These are phyloP conservation scores for Trichoderma reesei DNA, from an alignment of 495 filamentous ascomycete genomes.

Conservation along the genomic window DNA sequence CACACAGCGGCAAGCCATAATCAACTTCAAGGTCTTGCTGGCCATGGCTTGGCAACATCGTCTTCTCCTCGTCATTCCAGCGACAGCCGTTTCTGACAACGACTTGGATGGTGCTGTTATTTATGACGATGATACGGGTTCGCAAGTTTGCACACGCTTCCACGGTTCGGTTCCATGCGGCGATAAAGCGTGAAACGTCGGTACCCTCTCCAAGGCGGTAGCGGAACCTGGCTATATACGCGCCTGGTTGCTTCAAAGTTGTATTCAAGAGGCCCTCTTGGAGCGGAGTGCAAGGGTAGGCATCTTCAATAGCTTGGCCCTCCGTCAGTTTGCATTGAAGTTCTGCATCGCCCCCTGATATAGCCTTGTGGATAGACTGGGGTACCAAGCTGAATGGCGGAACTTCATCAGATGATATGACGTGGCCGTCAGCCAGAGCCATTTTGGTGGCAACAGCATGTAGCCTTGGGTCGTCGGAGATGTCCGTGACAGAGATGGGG, in stretches of 20 bases:
- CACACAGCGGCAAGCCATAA: background rate
- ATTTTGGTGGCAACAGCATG: background rate
- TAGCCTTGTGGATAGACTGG: background rate
- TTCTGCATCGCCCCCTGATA: background rate
- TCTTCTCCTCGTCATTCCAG: background rate
- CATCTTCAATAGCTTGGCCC: background rate
- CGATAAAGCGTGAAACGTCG: conserved; percentile 33
- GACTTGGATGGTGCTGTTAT: conserved; percentile 15
- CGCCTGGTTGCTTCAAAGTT: conserved; percentile 27
- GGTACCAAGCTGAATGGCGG: background rate
- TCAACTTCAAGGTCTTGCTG: background rate
- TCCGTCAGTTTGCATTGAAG: background rate
- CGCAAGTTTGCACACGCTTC: conserved; percentile 52
- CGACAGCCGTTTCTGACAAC: conserved; percentile 14
- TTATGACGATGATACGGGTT: conserved; percentile 30
- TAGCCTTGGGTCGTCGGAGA: conserved; percentile 1
- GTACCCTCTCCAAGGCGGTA: conserved; percentile 31
- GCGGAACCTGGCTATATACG: conserved; percentile 33
- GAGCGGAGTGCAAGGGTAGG: conserved; percentile 42
- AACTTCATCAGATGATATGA: conserved; percentile 27
- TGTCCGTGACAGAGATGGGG: background rate
- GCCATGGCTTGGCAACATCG: too few species aligned
- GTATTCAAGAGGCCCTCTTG: conserved; percentile 44
- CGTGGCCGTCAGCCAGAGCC: conserved; percentile 20
- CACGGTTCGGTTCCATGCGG: conserved; percentile 42